These are phyloP conservation scores for Aspergillus terreus DNA, from an alignment of 2,329 filamentous ascomycete species.

Conservation along the genomic window DNA sequence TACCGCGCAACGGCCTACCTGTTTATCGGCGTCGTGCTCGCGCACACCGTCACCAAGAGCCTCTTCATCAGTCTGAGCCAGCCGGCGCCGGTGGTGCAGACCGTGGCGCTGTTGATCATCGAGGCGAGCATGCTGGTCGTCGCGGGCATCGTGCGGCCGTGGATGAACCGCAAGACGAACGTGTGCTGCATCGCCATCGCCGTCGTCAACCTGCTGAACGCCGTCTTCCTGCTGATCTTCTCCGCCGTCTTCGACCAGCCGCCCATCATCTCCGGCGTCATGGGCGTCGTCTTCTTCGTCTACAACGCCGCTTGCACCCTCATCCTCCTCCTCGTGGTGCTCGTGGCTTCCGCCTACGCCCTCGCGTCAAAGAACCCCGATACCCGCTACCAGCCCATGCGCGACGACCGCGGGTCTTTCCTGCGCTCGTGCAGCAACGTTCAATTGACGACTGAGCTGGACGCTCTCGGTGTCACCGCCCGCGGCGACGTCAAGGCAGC, in stretches of 20 bases:
- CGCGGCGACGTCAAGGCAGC: conserved; percentile 46
- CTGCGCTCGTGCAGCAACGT: conserved; percentile 85
- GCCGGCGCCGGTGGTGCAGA: conserved; percentile 65
- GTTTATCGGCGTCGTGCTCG: conserved; percentile 76
- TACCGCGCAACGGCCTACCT: conserved; percentile 94
- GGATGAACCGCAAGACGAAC: conserved; percentile 99
- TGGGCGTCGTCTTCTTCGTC: conserved; percentile 85
- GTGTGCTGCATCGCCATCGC: conserved; percentile 91
- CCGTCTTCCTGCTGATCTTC: conserved; percentile 84
- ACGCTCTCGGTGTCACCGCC: conserved; percentile 82
- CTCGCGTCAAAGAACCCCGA: conserved; percentile 91
- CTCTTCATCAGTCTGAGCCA: conserved; percentile 84
- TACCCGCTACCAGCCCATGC: conserved; percentile 90
- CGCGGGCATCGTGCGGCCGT: conserved; percentile 78
- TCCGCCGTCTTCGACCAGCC: conserved; percentile 81
- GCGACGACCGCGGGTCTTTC: conserved; percentile 89
- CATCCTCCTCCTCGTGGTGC: conserved; percentile 75
- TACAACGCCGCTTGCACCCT: conserved; percentile 79
- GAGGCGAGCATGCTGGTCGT: conserved; percentile 73
- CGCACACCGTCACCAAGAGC: conserved; percentile 76
- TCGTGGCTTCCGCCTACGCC: conserved; percentile 70
- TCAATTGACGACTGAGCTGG: conserved; percentile 72
- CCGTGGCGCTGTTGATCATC: conserved; percentile 75
- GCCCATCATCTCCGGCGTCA: conserved; percentile 74
- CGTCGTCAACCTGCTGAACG: conserved; percentile 83